Evolutionary conservation across 2,329 filamentous ascomycete genomes (phyloP).

Genomic region (Hymenoscyphus occultus): DNA sequence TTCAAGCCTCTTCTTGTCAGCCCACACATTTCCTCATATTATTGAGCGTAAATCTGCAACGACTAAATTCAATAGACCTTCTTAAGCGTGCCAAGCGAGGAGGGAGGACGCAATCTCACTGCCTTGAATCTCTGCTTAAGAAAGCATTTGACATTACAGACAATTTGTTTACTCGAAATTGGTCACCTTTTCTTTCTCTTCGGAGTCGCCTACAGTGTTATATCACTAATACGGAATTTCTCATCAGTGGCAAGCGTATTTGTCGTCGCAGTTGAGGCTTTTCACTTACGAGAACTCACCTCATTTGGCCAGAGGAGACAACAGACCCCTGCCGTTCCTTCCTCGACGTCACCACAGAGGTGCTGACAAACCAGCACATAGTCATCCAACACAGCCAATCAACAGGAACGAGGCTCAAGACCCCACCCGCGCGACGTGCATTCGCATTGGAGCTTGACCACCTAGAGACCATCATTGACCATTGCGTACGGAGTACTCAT

Average conservation of each 20-base stretch:
- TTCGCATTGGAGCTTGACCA: neutral
- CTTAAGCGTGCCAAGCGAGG: neutral
- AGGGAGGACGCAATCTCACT: neutral
- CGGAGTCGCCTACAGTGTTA: conserved; percentile 2
- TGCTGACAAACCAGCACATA: neutral
- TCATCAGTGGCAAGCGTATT: neutral
- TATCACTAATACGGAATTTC: neutral
- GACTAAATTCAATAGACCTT: too few relatives aligned
- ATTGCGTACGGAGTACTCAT: neutral
- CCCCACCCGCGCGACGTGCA: neutral
- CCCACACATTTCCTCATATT: neutral
- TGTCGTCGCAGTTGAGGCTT: neutral
- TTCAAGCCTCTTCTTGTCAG: neutral
- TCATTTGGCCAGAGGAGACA: neutral
- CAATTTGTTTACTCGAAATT: neutral
- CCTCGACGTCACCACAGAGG: neutral
- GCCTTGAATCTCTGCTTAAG: neutral
- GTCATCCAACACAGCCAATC: neutral
- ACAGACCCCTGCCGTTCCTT: neutral
- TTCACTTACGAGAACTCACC: neutral
- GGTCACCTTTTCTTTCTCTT: neutral
- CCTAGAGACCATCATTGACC: neutral
- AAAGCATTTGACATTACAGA: neutral
- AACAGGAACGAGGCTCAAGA: neutral
- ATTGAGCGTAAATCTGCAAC: neutral